Base-by-base conservation (phyloP, 2,329 filamentous ascomycete genomes). In the Pyricularia grisea region DNA sequence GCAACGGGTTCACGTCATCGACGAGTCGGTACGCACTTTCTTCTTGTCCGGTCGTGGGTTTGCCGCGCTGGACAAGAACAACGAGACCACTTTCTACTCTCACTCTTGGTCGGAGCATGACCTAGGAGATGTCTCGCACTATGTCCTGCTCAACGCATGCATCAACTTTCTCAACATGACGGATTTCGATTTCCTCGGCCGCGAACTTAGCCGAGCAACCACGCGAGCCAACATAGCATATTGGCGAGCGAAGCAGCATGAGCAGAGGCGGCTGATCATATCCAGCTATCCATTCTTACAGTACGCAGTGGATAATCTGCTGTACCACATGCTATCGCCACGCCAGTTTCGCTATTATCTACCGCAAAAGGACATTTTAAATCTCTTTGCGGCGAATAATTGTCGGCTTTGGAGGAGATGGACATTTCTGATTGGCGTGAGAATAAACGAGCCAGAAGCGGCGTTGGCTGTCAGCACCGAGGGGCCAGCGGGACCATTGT, bases 401-500 rank as follows among this genome's bases (percentile, higher is more conserved):
- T 77, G 73, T 69, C 73, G 76, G 0, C 70, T 79, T n/a, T 79
- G 77, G 77, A 72, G 74, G 36, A 70, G 76, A 4, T 79, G 77
- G 77, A 78, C 76, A 0, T 70, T 72, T 6, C 70, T 78, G 7
- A 55, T 78, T 12, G 75, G 75, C 0, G 71, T 71, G 42, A 63
- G 42, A 3, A 68, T 70, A 14, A 68, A 71, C 2, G 74, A 75
- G 7, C 69, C 75, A 3, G 70, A 68, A 0, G 71, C 58, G 0
- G 71, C 77, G 9, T 28, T 78, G 0, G 69, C 67, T 2, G 68
- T 63, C 10, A 73, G 75, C 30, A 66, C 33, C 20, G 17, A 58
- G 5, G 72, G 71, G 1, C 67, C 71, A 2, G 72, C 74, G 11
- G 71, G 60, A 0, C 70, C 42, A 3, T 67, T 77, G 31, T 67